phyloP scores from a whole-genome alignment of 345 rosid genomes.

The Combretum micranthum region DNA sequence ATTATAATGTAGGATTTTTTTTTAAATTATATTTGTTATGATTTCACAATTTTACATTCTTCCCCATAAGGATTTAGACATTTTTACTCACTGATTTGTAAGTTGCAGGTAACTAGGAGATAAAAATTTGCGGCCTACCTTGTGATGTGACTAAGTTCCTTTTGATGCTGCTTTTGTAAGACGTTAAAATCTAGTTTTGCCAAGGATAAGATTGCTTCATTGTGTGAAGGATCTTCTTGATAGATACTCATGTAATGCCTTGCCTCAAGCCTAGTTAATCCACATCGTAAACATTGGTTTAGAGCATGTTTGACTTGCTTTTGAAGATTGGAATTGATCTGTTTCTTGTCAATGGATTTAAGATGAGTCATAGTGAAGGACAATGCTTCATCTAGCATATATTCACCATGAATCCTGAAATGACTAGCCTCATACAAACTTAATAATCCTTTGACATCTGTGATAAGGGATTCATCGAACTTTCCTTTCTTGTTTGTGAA shows the following conservation, averaged over 20 bases:
- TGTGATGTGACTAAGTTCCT: slow-evolving; percentile 1
- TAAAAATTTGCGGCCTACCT: no score
- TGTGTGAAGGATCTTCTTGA: slow-evolving; percentile 1
- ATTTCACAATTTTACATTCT: no score
- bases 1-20: no score
- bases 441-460: no score
- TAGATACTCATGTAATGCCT: slow-evolving; percentile 3
- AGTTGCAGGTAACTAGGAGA: no score
- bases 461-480: no score
- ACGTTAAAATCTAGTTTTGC: background rate
- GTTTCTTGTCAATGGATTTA: slow-evolving; percentile 1
- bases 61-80: no score
- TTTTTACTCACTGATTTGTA: no score
- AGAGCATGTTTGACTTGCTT: background rate
- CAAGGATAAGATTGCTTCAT: slow-evolving; percentile 2
- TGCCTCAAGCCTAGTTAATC: background rate
- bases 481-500: no score
- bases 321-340: background rate
- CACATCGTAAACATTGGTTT: background rate
- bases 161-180: no score
- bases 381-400: no score
- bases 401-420: background rate
- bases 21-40: no score
- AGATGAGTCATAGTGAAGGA: slow-evolving; percentile 1
- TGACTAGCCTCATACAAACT: slow-evolving; percentile 1